Conservation (phyloP, 352 stramenopile genomes). For the Phytophthora pistaciae region DNA sequence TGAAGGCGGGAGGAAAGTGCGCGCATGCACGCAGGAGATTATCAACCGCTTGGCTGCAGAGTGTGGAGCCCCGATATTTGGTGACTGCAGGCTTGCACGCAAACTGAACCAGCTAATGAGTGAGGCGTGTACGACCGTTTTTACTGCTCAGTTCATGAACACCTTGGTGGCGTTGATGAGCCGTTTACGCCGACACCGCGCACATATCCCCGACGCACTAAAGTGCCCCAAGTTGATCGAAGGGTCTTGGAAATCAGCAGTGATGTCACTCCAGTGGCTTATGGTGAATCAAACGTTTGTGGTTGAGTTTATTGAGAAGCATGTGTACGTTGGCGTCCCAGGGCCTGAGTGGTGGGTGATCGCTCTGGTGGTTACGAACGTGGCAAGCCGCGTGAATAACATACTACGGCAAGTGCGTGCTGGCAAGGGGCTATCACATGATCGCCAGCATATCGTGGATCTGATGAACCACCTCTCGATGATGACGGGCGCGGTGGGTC, state of each 20-base stretch:
- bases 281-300: conserved; percentile 18
- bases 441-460: conserved; percentile 27
- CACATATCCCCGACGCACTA: not conserved
- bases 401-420: conserved; percentile 12
- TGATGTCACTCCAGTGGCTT: conserved; percentile 26
- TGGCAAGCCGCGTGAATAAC: conserved; percentile 12
- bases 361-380: conserved; percentile 23
- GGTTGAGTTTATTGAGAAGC: conserved; percentile 6
- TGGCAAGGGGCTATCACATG: conserved; percentile 14
- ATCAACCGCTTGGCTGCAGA: conserved; percentile 13
- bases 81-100: conserved; percentile 9
- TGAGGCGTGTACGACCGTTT: conserved; percentile 19
- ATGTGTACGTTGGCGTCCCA: conserved; percentile 4
- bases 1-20: conserved; percentile 3
- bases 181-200: conserved; percentile 18
- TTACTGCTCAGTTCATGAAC: conserved; percentile 23
- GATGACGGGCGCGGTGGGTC: conserved; percentile 30
- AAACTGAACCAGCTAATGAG: conserved; percentile 35
- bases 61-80: conserved; percentile 19
- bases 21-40: conserved; percentile 19
- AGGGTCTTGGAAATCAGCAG: conserved; percentile 20
- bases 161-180: conserved; percentile 23
- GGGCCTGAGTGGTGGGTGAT: conserved; percentile 32
- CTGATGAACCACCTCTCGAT: conserved; percentile 30
- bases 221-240: conserved; percentile 31